Base-by-base conservation (phyloP, 148 eudicot species). In the Silene uniflora region DNA sequence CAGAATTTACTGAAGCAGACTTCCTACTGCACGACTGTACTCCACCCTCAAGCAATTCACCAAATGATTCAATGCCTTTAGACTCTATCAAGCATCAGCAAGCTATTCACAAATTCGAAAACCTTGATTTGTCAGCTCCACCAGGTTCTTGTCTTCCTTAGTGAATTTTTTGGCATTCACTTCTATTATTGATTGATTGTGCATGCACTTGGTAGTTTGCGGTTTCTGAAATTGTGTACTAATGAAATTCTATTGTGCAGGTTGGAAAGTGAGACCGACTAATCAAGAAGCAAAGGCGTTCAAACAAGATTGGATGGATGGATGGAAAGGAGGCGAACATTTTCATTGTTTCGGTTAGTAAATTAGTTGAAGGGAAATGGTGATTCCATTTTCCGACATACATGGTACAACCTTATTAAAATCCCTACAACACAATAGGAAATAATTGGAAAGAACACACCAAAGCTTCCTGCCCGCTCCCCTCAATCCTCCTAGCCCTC, bases 71-170 rank as follows among this genome's bases (percentile, higher is more conserved):
- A 39, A n/a, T 18, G 59, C 42, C 69, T 47, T 14, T 60, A 10
- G 19, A 32, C 73, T 46, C 72, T 1, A 25, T 7, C n/a, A 19
- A 13, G 39, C 76, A 69, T 10, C 52, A 19, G 47, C n/a, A n/a
- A 58, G 19, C n/a, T n/a, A 32, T 29, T 35, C 3, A 14, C 47
- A 47, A 47, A 27, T 27, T 22, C 13, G 61, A 24, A 10, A 73
- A 54, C 13, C 46, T 24, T 59, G 54, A 46, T 47, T 39, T 18
- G 44, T n/a, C 68, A 59, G n/a, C 77, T 67, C 3, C 25, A 27
- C 56, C 77, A 29, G 74, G 77, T 68, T 74, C 23, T 60, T 60
- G 18, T 79, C 0, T 25, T 32, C 32, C 52, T 47, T 47, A 6
- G 12, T 29, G 32, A 29, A 29, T 59, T 4, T 44, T 24, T 2